Conservation (phyloP, 164 flowering plant species). For the Taxillus chinensis region DNA sequence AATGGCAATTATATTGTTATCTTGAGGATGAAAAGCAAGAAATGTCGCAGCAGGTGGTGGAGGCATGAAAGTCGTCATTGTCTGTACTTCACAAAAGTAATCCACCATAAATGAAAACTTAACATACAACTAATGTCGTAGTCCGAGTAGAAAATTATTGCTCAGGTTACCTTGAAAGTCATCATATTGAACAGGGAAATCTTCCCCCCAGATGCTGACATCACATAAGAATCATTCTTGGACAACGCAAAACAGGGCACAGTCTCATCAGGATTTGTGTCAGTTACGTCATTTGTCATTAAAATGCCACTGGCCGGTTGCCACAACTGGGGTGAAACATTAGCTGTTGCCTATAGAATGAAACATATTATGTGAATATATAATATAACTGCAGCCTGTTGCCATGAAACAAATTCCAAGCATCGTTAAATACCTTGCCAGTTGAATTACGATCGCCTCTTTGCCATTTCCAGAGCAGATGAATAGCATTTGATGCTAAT, state of each 20-base stretch:
- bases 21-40: slow-evolving; percentile 97
- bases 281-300: slow-evolving; percentile 79
- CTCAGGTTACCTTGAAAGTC: slow-evolving; percentile 57
- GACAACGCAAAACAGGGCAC: slow-evolving; percentile 92
- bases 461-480: slow-evolving; percentile 89
- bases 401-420: too few species aligned
- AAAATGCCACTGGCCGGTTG: slow-evolving; percentile 82
- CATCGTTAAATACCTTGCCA: slow-evolving; percentile 46
- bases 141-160: too few species aligned
- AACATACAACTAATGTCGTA: too few species aligned
- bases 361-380: not conserved
- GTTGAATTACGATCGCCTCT: slow-evolving; percentile 62
- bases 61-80: slow-evolving; percentile 96
- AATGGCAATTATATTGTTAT: slow-evolving; percentile 89
- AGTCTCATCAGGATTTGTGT: slow-evolving; percentile 67
- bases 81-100: slow-evolving; percentile 30
- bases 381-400: too few species aligned
- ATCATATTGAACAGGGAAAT: slow-evolving; percentile 80
- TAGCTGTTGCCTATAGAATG: slow-evolving; percentile 64
- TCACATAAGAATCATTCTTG: slow-evolving; percentile 78
- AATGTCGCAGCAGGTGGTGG: slow-evolving; percentile 99
- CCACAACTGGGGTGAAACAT: slow-evolving; percentile 66
- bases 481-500: slow-evolving; percentile 80
- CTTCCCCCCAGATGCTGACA: slow-evolving; percentile 85
- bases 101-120: too few species aligned